Conservation (phyloP, 768 basidiomycete species). For the Auricularia heimuer region DNA sequence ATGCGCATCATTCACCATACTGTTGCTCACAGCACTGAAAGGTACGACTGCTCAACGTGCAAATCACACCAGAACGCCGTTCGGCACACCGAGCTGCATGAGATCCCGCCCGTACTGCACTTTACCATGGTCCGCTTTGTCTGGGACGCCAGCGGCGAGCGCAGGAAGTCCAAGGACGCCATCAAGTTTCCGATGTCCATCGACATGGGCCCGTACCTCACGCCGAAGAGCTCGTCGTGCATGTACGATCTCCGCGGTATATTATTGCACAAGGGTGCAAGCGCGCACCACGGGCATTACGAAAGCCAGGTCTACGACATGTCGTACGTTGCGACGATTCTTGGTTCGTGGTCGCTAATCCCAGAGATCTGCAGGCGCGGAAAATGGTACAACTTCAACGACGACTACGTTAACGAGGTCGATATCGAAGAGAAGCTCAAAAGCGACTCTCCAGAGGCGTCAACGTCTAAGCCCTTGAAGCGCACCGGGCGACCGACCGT, state of each 20-base stretch:
- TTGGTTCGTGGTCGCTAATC: too few relatives aligned
- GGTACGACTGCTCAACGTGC: constrained; percentile 77
- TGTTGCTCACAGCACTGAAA: constrained; percentile 18
- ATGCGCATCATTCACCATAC: not conserved
- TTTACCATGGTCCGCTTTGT: constrained; percentile 91
- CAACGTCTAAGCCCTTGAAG: not conserved
- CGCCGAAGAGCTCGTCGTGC: constrained; percentile 15
- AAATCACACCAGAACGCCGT: constrained; percentile 65
- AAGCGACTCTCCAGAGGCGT: not conserved
- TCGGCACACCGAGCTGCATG: constrained; percentile 58
- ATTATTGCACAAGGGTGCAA: constrained; percentile 81
- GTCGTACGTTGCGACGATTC: constrained; percentile 19
- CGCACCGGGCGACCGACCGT: not conserved
- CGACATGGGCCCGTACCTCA: constrained; percentile 61
- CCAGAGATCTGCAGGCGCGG: constrained; percentile 22
- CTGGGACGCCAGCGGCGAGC: constrained; percentile 70
- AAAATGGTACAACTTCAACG: constrained; percentile 89
- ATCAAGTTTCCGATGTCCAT: constrained; percentile 69
- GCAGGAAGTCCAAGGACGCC: constrained; percentile 78
- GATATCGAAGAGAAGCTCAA: constrained; percentile 18
- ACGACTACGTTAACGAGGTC: constrained; percentile 69
- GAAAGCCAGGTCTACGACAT: constrained; percentile 75
- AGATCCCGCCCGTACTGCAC: constrained; percentile 81
- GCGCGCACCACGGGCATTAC: constrained; percentile 87
- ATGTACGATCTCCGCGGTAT: constrained; percentile 82